These are phyloP conservation scores for Aspergillus bertholletiae DNA, from an alignment of 495 filamentous ascomycete species.

Conservation along the genomic window DNA sequence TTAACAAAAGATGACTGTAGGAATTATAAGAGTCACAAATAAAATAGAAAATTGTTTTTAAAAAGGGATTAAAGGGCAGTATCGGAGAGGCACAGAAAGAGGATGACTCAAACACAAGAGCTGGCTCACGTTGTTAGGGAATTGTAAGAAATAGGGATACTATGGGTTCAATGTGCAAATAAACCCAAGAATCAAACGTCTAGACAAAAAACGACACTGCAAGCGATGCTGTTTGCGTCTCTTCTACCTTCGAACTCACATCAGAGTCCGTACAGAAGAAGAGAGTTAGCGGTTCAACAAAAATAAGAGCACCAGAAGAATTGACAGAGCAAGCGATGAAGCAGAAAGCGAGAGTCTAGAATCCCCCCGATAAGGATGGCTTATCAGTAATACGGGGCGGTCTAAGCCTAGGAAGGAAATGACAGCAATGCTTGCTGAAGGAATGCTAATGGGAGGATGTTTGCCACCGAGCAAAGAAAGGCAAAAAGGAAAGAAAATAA, in stretches of 20 bases:
- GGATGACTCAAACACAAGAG: conserved; percentile 2
- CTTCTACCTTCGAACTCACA: not conserved
- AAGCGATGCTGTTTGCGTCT: not conserved
- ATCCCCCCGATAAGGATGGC: conserved; percentile 18
- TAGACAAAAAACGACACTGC: not conserved
- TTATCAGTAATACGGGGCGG: conserved; percentile 22
- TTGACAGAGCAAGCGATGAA: not conserved
- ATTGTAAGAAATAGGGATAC: not conserved
- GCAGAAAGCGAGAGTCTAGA: conserved; percentile 14
- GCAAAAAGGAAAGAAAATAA: conserved; percentile 3
- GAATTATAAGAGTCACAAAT: no score
- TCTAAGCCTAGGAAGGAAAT: conserved; percentile 1
- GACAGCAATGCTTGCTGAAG: not conserved
- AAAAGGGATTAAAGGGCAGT: not conserved
- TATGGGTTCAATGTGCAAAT: not conserved
- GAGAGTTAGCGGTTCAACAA: not conserved
- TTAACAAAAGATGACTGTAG: no score
- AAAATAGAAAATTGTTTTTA: not conserved
- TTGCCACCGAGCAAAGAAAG: conserved; percentile 1
- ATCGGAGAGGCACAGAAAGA: not conserved
- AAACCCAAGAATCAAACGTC: not conserved
- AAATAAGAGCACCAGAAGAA: not conserved
- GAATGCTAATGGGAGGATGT: not conserved
- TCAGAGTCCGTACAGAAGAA: not conserved
- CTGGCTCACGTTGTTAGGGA: no score